Percentiles rank a stretch among this genome's conserved stretches.
These are phyloP conservation scores for Amborella trichopoda DNA, from an alignment of 164 flowering plant species.

Conservation along the genomic window DNA sequence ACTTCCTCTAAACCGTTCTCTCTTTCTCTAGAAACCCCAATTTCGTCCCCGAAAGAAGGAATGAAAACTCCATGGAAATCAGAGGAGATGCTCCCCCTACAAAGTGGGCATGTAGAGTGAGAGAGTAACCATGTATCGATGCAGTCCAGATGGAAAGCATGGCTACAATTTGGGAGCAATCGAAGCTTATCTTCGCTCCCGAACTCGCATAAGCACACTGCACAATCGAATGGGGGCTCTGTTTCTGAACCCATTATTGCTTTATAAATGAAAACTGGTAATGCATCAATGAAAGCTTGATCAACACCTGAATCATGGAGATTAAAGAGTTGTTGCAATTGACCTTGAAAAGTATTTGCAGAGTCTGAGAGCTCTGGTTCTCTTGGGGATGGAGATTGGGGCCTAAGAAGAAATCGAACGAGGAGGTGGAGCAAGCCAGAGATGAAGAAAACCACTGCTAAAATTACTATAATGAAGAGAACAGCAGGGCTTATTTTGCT, in stretches of 20 bases:
- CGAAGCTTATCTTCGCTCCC: conserved; percentile 38
- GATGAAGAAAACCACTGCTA: conserved; percentile 56
- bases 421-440: conserved; percentile 64
- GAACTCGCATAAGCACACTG: conserved; percentile 59
- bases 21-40: conserved; percentile 18
- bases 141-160: conserved; percentile 59
- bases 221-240: conserved; percentile 37
- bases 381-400: conserved; percentile 24
- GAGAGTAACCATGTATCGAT: conserved; percentile 71
- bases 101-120: conserved; percentile 54
- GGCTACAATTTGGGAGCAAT: conserved; percentile 61
- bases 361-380: conserved; percentile 31
- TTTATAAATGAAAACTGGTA: conserved; percentile 64
- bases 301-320: conserved; percentile 85
- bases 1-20: conserved; percentile 9
- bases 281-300: conserved; percentile 65
- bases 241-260: conserved; percentile 45
- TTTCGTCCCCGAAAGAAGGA: conserved; percentile 25
- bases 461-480: conserved; percentile 41
- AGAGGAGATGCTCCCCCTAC: conserved; percentile 39
- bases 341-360: conserved; percentile 30
- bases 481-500: conserved; percentile 44
- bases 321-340: conserved; percentile 76
- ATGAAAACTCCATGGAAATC: conserved; percentile 11
- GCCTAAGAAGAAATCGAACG: conserved; percentile 40